Conservation (phyloP, 2,329 filamentous ascomycete species). For the Cladorrhinum sp. region DNA sequence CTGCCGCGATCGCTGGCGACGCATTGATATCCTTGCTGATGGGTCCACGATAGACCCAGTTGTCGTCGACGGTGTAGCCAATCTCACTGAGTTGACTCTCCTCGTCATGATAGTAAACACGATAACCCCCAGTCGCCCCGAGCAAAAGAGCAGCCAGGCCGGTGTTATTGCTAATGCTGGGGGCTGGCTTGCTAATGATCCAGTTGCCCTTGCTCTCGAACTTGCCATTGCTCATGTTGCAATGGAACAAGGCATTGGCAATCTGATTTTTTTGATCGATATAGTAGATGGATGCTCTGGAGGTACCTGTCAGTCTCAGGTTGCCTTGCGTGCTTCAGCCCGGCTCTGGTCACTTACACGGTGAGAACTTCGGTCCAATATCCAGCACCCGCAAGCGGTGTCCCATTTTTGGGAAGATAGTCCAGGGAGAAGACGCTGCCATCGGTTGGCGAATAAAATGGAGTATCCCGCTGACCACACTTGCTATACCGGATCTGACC, state of each 20-base stretch:
- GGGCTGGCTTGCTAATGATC: constrained; percentile 29
- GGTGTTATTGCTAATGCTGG: constrained; percentile 30
- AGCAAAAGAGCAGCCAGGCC: constrained; percentile 35
- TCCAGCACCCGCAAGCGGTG: constrained; percentile 35
- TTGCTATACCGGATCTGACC: constrained; percentile 36
- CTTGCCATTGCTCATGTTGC: constrained; percentile 35
- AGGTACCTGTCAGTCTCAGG: neutral
- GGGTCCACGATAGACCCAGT: constrained; percentile 33
- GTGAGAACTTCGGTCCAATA: constrained; percentile 33
- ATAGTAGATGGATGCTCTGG: constrained; percentile 38
- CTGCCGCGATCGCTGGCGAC: constrained; percentile 31
- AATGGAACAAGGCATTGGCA: constrained; percentile 34
- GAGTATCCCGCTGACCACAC: constrained; percentile 33
- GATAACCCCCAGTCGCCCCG: constrained; percentile 34
- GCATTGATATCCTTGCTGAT: constrained; percentile 32
- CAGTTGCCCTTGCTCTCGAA: constrained; percentile 33
- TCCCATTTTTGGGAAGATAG: constrained; percentile 33
- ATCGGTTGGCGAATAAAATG: constrained; percentile 36
- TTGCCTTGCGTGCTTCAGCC: neutral
- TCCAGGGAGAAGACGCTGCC: constrained; percentile 29
- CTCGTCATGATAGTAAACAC: constrained; percentile 38
- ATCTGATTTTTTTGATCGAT: constrained; percentile 30
- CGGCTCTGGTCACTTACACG: constrained; percentile 27
- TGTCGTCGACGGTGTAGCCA: constrained; percentile 29
- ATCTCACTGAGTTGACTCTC: constrained; percentile 33